phyloP scores from a whole-genome alignment of 306 rosid genomes.

The Vicia villosa region DNA sequence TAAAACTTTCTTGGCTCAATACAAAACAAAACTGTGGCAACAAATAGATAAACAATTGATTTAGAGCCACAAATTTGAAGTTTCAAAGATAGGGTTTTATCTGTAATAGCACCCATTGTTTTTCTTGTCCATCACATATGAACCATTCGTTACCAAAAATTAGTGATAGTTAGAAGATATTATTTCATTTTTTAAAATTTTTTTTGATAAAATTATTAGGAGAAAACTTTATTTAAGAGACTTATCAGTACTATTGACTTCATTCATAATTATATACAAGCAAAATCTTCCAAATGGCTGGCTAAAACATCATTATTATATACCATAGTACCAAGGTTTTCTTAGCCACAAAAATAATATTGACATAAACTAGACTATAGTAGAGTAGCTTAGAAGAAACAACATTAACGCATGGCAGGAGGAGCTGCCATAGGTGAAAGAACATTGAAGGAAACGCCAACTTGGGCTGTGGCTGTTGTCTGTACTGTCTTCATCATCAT shows the following conservation, averaged over 20 bases:
- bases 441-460: conserved; percentile 58
- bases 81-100: conserved; percentile 59
- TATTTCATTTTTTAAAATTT: not conserved
- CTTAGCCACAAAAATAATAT: conserved; percentile 5
- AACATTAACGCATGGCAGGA: conserved; percentile 38
- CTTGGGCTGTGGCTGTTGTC: conserved; percentile 79
- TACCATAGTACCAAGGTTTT: not conserved
- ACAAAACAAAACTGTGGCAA: conserved; percentile 8
- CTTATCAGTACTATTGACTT: no score
- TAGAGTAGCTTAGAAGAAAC: conserved; percentile 5
- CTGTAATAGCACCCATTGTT: conserved; percentile 41
- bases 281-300: conserved; percentile 40
- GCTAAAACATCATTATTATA: conserved; percentile 23
- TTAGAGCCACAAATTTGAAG: conserved; percentile 45
- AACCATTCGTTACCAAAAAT: conserved; percentile 46
- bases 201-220: no score
- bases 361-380: conserved; percentile 4
- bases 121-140: conserved; percentile 34
- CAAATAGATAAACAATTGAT: not conserved
- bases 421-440: conserved; percentile 45
- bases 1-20: no score
- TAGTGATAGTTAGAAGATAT: conserved; percentile 24
- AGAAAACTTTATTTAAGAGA: no score
- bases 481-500: conserved; percentile 57
- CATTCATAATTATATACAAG: no score